Evolutionary conservation across 768 basidiomycete genomes (phyloP), one percentile per base, ranked within the genome.

Genomic region (Tylopilus plumbeoviolaceoides): DNA sequence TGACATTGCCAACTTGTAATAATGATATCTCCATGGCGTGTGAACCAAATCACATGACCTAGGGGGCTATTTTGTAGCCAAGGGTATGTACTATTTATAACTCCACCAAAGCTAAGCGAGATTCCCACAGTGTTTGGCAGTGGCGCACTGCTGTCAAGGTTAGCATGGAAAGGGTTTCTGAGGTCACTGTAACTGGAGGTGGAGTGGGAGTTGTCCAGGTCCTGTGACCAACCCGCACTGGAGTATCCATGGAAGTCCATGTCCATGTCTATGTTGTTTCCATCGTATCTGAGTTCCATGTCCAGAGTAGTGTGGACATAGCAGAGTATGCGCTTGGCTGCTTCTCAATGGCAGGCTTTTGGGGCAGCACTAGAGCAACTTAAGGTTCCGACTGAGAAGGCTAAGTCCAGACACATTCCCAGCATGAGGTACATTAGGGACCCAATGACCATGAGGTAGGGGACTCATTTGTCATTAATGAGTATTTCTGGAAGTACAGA

Each of bases 361-460:
- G 25, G 42, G 17, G 25, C 23, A 6, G 25, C 25, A 21, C 42
- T 43, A 25, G 27, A 43, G 4, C 12, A 11, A 12, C 31, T 33
- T 30, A 30, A 7, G 2, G 30, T 36, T 3, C 53, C 31, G 0
- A 55, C 38, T 5, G 39, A 4, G 8, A 35, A 55, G 0, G 39
- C 39, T 4, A 55, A 8, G 11, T 50, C 33, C 0, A 7, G 44
- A 27, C 1, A 6, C 1, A 31, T 55, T 33, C 44, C 25, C 0
- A 55, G 48, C 48, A 50, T 50, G 30, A 55, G 44, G 23, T 50
- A 47, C 39, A 55, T 55, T 1, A 53, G 21, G 1, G 27, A 53
- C 8, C 36, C 33, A 2, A 47, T 53, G 7, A 47, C n/a, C 0
- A 40, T 47, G 21, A 53, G 45, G 21, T 47, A 53, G 5, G 31